A percentile compares a stretch with the other conserved stretches of the same genome.
Conservation (phyloP, 148 eudicot species). For the Pharnaceum exiguum region DNA sequence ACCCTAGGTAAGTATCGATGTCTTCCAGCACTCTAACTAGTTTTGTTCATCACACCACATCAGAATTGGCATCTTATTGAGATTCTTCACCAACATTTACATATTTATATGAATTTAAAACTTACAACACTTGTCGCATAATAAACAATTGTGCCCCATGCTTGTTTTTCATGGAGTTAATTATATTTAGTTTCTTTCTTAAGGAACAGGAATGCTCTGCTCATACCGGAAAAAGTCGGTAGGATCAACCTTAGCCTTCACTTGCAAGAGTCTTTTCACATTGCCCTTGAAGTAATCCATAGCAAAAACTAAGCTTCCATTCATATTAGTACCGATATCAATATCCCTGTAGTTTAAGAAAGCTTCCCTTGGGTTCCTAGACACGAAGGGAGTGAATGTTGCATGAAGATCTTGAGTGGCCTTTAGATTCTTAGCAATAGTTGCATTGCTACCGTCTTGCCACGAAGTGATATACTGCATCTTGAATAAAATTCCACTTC, state of each 20-base stretch:
- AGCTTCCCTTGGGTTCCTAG: constrained; percentile 18
- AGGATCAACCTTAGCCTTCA: constrained; percentile 21
- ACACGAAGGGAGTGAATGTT: constrained; percentile 17
- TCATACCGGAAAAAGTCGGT: constrained; percentile 12
- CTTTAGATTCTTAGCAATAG: not conserved
- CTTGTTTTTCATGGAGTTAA: too few relatives aligned
- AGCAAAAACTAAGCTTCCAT: not conserved
- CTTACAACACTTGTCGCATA: too few relatives aligned
- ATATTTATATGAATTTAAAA: too few relatives aligned
- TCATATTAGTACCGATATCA: constrained; percentile 15
- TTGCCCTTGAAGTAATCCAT: constrained; percentile 13
- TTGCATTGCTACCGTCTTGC: not conserved
- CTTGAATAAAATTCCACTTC: constrained; percentile 19
- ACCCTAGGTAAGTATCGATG: too few relatives aligned
- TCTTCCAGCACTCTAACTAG: too few relatives aligned
- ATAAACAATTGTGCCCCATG: too few relatives aligned
- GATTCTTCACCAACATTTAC: too few relatives aligned
- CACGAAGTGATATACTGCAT: constrained; percentile 13
- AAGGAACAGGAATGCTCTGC: constrained; percentile 20
- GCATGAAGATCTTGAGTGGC: not conserved
- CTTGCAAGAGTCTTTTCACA: constrained; percentile 9
- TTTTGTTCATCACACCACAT: too few relatives aligned
- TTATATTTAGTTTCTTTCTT: too few relatives aligned
- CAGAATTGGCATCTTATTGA: too few relatives aligned
- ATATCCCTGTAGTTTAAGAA: constrained; percentile 22